Base-by-base conservation (phyloP, 208 protist species). In the Acanthamoeba quina region DNA sequence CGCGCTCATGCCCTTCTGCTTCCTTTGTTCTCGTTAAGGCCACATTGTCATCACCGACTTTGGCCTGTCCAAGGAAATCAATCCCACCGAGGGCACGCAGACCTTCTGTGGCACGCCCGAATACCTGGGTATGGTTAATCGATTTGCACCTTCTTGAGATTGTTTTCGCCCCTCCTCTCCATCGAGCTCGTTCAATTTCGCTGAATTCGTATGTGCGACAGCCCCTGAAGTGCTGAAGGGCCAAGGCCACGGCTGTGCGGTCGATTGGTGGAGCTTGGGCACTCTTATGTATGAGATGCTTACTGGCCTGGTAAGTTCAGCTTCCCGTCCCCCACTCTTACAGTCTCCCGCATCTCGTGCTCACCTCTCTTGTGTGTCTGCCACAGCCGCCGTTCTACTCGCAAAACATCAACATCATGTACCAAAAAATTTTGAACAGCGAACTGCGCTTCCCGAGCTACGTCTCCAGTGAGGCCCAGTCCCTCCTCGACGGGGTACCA, bases 251-350 rank as follows among this genome's bases (percentile, higher is more conserved):
- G 96, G 96, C 9, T 95, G 90, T 34, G 95, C 96, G n/a, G 97
- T 98, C 0, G 97, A 98, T 95, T 98, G 97, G 97, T 98, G 97
- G 97, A 94, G 88, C 34, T 92, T 98, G 24, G 97, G 97, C 47
- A 98, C 96, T 15, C 58, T 98, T 1, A 54, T 98, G 19, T 98
- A 95, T 95, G 97, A 98, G 89, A 98, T 98, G 97, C 90, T 98
- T 10, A 96, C 96, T 83, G 97, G 97, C 64, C 62, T 96, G 68
- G 89, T 93, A 89, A 13, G 60, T 44, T 17, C n/a, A 24, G 68
- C 29, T 7, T 34, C 68, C 13, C 34, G 15, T 13, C 17, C 34
- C 24, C 5, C 47, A 44, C 49, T 89, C 80, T 19, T 29, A 11
- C 37, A 3, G 10, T 37, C 7, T 7, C 21, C 47, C n/a, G 60